These are phyloP conservation scores for Phytophthora pini DNA, from an alignment of 352 stramenopile species.

Conservation along the genomic window DNA sequence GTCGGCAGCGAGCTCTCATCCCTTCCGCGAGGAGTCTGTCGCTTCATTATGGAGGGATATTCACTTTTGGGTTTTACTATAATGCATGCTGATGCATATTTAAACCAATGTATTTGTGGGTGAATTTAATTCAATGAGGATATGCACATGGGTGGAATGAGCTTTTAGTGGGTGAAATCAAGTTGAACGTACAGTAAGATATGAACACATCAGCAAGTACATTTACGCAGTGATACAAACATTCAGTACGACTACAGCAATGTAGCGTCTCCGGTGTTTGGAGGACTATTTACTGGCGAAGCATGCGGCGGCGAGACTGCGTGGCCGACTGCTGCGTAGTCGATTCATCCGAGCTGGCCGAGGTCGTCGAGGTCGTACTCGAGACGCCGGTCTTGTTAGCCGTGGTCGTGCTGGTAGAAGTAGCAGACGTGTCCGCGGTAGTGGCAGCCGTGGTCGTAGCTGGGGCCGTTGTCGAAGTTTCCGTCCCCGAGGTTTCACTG, in stretches of 20 bases:
- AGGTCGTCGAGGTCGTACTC: slow-evolving; percentile 11
- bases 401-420: slow-evolving; percentile 6
- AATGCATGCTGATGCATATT: background rate
- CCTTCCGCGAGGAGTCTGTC: slow-evolving; percentile 17
- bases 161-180: background rate
- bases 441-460: slow-evolving; percentile 10
- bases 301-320: slow-evolving; percentile 19
- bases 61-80: background rate
- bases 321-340: slow-evolving; percentile 28
- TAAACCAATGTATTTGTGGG: background rate
- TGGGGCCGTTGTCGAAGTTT: slow-evolving; percentile 16
- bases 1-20: slow-evolving; percentile 11
- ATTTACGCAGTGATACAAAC: no score
- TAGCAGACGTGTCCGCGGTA: background rate
- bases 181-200: no score
- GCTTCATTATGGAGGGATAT: slow-evolving; percentile 19
- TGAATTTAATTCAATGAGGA: background rate
- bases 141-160: no score
- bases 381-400: slow-evolving; percentile 22
- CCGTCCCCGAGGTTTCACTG: background rate
- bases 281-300: slow-evolving; percentile 24
- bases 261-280: background rate
- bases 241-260: no score
- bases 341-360: slow-evolving; percentile 12
- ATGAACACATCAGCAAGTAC: background rate